Evolutionary conservation across 164 flowering plant species (phyloP), one percentile per base, ranked within the genome.

Genomic region (Taxillus chinensis): DNA sequence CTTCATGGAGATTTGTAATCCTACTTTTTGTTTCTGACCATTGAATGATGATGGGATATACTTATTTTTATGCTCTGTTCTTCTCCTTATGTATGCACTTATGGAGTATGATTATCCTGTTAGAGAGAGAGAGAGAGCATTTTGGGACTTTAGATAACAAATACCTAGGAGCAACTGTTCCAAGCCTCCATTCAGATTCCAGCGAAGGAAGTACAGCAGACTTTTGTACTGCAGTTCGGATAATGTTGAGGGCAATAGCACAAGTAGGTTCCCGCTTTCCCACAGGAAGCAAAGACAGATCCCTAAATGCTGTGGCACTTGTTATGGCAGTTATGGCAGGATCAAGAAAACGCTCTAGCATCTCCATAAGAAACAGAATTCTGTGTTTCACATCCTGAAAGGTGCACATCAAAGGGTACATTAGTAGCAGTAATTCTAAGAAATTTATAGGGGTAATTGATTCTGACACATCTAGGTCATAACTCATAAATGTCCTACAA

Each of bases 141-240:
- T 48, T 48, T 7, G 13, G 27, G 27, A 27, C 27, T 41, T 16
- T 5, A 52, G 5, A 43, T 39, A 59, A 37, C 7, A 41, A 49
- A 66, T 79, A 91, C 97, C 97, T 91, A 39, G 97, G 96, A 75
- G 92, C 80, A 69, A 86, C 96, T 10, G 82, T 77, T 64, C 89
- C 90, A 61, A 71, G 84, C 64, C 83, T 80, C 97, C 97, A 91
- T 69, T 91, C 89, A 61, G 81, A 78, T 75, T 91, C 97, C 71
- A 91, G 62, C 54, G 90, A 81, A 62, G 92, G 86, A 78, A 91
- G 95, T 69, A 91, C 92, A 62, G 83, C 82, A 62, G 88, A 73
- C 68, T 86, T 86, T 40, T 52, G 75, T n/a, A 82, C 85, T 62
- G 96, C 93, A 12, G 80, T 73, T 9, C 86, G 90, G 54, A 91